Evolutionary conservation across 139 green algal species (phyloP).

Genomic region (Micromonas pusilla): DNA sequence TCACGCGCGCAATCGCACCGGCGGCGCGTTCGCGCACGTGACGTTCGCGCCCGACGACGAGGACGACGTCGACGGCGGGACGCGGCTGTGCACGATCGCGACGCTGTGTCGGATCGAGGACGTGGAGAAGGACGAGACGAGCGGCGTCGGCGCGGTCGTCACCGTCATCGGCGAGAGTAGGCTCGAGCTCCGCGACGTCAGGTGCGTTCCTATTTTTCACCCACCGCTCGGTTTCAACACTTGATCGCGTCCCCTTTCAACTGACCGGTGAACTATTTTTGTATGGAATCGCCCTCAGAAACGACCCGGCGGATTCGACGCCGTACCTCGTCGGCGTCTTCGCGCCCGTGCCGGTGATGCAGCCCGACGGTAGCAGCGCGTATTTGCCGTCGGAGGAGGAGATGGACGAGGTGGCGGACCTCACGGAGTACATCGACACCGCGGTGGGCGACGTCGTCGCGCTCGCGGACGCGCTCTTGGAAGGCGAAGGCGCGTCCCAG

Average conservation of each 20-base stretch:
- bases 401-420: constrained; percentile 16
- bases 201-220: too few relatives aligned
- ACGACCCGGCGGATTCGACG: too few relatives aligned
- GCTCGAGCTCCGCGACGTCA: constrained; percentile 24
- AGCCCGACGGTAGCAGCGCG: not conserved
- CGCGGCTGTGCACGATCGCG: not conserved
- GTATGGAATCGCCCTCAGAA: too few relatives aligned
- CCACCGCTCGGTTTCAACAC: too few relatives aligned
- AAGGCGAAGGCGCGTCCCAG: not conserved
- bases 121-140: constrained; percentile 16
- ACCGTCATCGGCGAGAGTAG: constrained; percentile 29
- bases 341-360: not conserved
- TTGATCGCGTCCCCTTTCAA: too few relatives aligned
- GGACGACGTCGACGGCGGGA: not conserved
- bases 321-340: constrained; percentile 5
- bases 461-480: constrained; percentile 4
- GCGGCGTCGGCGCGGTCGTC: constrained; percentile 34
- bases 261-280: too few relatives aligned
- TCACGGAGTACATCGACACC: constrained; percentile 14
- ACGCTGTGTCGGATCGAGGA: not conserved
- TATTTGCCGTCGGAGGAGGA: constrained; percentile 3
- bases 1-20: constrained; percentile 25
- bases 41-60: not conserved
- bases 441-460: not conserved
- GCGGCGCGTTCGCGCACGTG: constrained; percentile 35